phyloP scores from a whole-genome alignment of 257 asterid genomes.

The Nicotiana attenuata region DNA sequence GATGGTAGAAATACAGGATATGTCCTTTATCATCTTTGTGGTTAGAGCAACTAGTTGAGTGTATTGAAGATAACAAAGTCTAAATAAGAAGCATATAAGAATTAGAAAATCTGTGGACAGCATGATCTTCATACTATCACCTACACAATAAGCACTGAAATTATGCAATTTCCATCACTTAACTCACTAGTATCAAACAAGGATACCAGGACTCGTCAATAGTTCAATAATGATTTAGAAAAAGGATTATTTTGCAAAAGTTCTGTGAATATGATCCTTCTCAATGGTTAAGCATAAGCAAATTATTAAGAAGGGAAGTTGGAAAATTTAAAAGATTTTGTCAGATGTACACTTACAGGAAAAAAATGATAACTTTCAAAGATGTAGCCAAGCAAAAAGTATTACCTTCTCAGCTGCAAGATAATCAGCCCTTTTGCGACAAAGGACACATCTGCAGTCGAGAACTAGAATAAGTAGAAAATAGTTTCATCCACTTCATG shows the following conservation, averaged over 20 bases:
- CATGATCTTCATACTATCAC: background rate
- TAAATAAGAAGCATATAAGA: background rate
- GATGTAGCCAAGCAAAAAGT: background rate
- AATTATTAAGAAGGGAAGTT: too few relatives aligned
- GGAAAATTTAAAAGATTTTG: too few relatives aligned
- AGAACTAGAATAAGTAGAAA: background rate
- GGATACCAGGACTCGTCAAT: background rate
- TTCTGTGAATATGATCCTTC: background rate
- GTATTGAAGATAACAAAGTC: background rate
- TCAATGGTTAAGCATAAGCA: too few relatives aligned
- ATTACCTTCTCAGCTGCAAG: slow-evolving; percentile 80
- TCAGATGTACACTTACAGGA: background rate
- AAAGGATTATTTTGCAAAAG: background rate
- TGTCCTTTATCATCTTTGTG: background rate
- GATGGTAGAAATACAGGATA: background rate
- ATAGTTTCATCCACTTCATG: background rate
- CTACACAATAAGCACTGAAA: background rate
- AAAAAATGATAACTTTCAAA: background rate
- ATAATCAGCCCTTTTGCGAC: slow-evolving; percentile 85
- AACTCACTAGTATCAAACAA: background rate
- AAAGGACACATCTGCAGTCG: slow-evolving; percentile 78
- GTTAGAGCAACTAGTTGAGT: background rate
- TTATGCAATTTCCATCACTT: background rate
- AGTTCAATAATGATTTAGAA: too few relatives aligned
- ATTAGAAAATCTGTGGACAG: background rate